Evolutionary conservation across 805 yeast species (phyloP).

Genomic region (Zygotorulaspora chibaensis): DNA sequence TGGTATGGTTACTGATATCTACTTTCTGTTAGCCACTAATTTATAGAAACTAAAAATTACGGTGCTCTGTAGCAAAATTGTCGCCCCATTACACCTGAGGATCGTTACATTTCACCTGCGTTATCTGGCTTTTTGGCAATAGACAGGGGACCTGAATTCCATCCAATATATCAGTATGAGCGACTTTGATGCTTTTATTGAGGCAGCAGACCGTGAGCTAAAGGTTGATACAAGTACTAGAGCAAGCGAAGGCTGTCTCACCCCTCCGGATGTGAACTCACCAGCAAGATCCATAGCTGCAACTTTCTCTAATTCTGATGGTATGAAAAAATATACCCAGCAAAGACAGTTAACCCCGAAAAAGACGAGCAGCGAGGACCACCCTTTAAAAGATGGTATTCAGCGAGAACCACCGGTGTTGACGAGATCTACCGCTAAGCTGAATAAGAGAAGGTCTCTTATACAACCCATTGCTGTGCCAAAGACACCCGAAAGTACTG

Average conservation of each 20-base stretch:
- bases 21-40: no score
- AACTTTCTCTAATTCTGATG: conserved; percentile 1
- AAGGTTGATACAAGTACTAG: conserved; percentile 37
- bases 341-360: conserved; percentile 23
- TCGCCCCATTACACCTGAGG: no score
- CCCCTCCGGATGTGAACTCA: conserved; percentile 8
- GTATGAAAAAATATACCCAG: conserved; percentile 8
- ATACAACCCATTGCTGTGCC: conserved; percentile 29
- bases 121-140: no score
- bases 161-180: conserved; percentile 14
- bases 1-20: no score
- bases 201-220: conserved; percentile 33
- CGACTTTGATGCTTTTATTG: conserved; percentile 38
- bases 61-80: no score
- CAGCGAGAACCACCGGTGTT: not conserved
- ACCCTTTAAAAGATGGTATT: conserved; percentile 14
- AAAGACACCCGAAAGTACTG: conserved; percentile 13
- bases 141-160: no score
- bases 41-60: no score
- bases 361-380: conserved; percentile 17
- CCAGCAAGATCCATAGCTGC: conserved; percentile 3
- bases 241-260: conserved; percentile 15
- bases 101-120: no score
- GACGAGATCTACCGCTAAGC: conserved; percentile 6
- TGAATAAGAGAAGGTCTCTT: conserved; percentile 25